A percentile compares a stretch with the other conserved stretches of the same genome.
phyloP scores from a whole-genome alignment of 352 stramenopile species.

The Globisporangium radiosum region DNA sequence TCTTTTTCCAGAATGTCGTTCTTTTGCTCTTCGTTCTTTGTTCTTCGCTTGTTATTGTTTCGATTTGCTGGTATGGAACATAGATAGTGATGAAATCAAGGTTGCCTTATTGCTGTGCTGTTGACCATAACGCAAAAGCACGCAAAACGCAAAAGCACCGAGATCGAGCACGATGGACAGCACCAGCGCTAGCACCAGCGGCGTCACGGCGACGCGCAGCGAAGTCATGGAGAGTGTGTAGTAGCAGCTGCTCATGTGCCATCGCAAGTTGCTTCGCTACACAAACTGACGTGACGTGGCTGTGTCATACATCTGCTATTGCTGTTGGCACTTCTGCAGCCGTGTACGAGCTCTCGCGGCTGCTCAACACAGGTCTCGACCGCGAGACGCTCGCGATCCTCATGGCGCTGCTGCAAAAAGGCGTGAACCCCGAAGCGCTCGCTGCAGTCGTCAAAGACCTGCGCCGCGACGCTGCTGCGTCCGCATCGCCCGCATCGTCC shows the following conservation, averaged over 20 bases:
- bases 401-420: conserved; percentile 83
- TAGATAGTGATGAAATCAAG: too few species aligned
- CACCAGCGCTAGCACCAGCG: conserved; percentile 4
- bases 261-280: conserved; percentile 24
- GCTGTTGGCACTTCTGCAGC: conserved; percentile 22
- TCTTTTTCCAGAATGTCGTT: too few species aligned
- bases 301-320: too few species aligned
- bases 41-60: too few species aligned
- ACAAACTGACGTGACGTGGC: background rate
- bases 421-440: conserved; percentile 87
- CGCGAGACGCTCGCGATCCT: conserved; percentile 85
- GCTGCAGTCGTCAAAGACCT: conserved; percentile 88
- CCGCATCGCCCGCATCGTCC: background rate
- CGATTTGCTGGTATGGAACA: too few species aligned
- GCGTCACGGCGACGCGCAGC: conserved; percentile 37
- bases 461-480: conserved; percentile 45
- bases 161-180: background rate
- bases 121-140: too few species aligned
- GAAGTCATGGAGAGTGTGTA: conserved; percentile 57
- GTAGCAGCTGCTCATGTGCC: conserved; percentile 81
- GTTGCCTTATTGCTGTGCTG: too few species aligned
- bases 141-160: too few species aligned
- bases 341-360: conserved; percentile 85
- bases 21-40: too few species aligned
- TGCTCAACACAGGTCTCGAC: conserved; percentile 89